Evolutionary conservation across 2,329 filamentous ascomycete genomes (phyloP), one percentile per base, ranked within the genome.

Genomic region (Phialocephala sp.): DNA sequence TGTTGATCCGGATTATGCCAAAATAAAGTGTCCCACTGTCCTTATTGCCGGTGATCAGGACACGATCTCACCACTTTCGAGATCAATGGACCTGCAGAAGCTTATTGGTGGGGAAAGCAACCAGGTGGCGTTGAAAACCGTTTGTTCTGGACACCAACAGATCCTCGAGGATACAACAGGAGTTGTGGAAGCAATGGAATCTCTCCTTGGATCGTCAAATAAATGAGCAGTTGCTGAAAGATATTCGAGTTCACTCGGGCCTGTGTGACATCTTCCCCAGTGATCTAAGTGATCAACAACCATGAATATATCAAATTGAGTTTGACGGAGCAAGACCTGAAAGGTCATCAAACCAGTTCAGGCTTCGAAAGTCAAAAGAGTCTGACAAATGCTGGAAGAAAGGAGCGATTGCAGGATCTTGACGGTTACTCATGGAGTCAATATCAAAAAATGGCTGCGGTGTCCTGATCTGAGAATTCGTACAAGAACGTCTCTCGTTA

Each of bases 61-160:
- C 61, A 64, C 68, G 9, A 77, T 78, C 27, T 75, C 72, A 35
- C 73, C 76, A 4, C 50, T 72, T 3, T 70, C 73, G 47, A 63
- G 73, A 59, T 73, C 73, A 0, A 68, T 71, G 39, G 74, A 74
- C 12, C 59, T 77, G 52, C 72, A 68, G 12, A 66, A 55, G 15
- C 65, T 77, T 57, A 64, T 77, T 18, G 72, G 73, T 14, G 74
- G 73, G 14, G 63, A 62, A 4, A 20, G 82, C 82, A 71, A 84
- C 87, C 73, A 91, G 90, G 75, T 84, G 87, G 20, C 35, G 18
- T 20, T 65, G 18, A 68, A 84, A 87, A 20, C 91, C 87, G 20
- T 91, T 88, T 18, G 88, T 88, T 36, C 87, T 90, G 35, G 86
- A 91, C 73, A 79, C 91, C 61, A 89, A 87, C 74, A 89, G 91